These are phyloP conservation scores for Psilocybe cyanescens DNA, from an alignment of 768 basidiomycete species.

Conservation along the genomic window DNA sequence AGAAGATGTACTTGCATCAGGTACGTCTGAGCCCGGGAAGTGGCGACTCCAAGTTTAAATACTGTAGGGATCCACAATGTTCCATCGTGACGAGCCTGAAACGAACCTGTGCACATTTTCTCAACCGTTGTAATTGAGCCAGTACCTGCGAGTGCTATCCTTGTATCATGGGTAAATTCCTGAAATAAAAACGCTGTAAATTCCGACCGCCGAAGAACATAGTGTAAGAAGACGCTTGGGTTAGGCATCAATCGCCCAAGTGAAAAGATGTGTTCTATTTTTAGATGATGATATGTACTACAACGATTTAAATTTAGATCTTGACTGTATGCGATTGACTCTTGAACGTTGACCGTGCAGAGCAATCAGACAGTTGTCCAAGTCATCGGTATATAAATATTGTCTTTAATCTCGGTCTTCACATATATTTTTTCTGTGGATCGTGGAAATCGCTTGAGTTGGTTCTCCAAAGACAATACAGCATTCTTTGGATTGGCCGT, in stretches of 20 bases:
- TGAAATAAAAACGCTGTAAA: background rate
- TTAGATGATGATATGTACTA: background rate
- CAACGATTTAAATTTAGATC: background rate
- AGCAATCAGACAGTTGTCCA: background rate
- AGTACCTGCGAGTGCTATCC: background rate
- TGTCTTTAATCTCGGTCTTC: background rate
- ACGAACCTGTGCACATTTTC: background rate
- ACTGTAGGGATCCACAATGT: background rate
- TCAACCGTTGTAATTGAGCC: background rate
- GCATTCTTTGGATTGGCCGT: background rate
- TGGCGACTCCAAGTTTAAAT: background rate
- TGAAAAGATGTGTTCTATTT: background rate
- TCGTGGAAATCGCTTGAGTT: background rate
- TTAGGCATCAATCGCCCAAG: background rate
- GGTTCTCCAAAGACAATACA: background rate
- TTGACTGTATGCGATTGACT: background rate
- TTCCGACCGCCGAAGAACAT: constrained; percentile 3
- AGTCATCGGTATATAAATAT: background rate
- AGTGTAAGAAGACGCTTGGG: background rate
- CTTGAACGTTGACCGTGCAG: background rate
- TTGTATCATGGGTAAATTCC: background rate
- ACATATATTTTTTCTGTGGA: background rate
- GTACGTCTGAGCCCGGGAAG: background rate
- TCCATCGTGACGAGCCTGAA: background rate
- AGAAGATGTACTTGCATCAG: background rate